Base-by-base conservation (phyloP, 2,329 filamentous ascomycete species). In the Sordariomycetes sp. region DNA sequence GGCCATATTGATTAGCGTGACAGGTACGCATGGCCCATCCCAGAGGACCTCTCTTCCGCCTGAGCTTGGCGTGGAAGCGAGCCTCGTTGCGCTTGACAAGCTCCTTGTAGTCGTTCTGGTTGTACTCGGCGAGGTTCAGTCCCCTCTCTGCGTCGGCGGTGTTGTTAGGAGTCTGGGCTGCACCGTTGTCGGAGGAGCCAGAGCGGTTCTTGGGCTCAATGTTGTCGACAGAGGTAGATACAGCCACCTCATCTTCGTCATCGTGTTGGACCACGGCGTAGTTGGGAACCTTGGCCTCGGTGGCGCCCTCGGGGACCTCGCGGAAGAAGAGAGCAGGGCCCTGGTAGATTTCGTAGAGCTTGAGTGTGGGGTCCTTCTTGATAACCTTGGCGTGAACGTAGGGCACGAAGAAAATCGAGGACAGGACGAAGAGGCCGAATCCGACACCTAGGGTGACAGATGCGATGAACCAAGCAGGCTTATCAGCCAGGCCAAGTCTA, bases 1-100 rank as follows among this genome's bases (percentile, higher is more conserved):
- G 2, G 47, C 30, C 16, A 28, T 30, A 30, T 32, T 37, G 28
- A 34, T 38, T 23, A 30, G 30, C 8, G 49, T 73, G 79, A 16
- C 86, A 74, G 31, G 66, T 72, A 43, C 82, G 79, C 77, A 86
- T 82, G 28, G 79, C 82, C 82, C 82, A 86, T 45, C 75, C 82
- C 15, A 86, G 64, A 25, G 77, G 79, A 18, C 81, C 79, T 2
- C 61, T 61, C 40, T 65, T 68, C 51, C 68, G 58, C 33, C 70
- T 57, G 30, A 86, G 72, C 44, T 72, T 72, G 14, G 70, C 72
- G 49, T 78, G 70, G 37, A 37, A 18, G 44, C 38, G 9, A 44
- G 45, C 26, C 40, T 36, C 7, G 39, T 38, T 2, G 35, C 42
- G 3, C 36, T 37, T 8, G 30, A 39, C 12, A 43, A 43, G 21